A percentile compares a stretch with the other conserved stretches of the same genome.
These are phyloP conservation scores for Mollisiaceae sp. DNA, from an alignment of 2,329 filamentous ascomycete species.

Conservation along the genomic window DNA sequence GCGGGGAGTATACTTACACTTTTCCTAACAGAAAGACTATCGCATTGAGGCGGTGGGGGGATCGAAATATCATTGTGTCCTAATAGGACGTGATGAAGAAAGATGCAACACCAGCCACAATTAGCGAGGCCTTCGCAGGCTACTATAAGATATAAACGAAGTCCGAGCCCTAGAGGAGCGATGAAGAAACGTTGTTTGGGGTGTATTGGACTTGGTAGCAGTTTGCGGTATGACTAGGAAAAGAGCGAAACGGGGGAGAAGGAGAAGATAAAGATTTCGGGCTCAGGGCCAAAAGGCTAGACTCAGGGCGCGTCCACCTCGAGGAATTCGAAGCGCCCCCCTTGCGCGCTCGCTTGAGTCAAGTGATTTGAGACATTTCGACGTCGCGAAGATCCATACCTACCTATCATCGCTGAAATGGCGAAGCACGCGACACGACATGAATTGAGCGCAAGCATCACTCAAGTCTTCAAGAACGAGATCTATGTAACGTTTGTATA, in stretches of 20 bases:
- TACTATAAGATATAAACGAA: not conserved
- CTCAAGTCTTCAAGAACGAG: no score
- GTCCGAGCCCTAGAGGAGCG: not conserved
- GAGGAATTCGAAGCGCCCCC: not conserved
- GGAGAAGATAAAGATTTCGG: not conserved
- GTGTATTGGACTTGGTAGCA: not conserved
- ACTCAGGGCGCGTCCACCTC: conserved; percentile 3
- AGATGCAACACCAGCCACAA: conserved; percentile 6
- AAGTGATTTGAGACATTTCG: conserved; percentile 6
- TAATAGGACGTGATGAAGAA: not conserved
- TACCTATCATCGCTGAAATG: not conserved
- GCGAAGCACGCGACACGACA: not conserved
- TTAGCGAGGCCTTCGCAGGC: conserved; percentile 8
- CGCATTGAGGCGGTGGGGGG: not conserved
- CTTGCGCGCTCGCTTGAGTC: conserved; percentile 1
- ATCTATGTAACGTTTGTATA: no score
- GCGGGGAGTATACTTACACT: not conserved
- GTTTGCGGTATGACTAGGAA: conserved; percentile 6
- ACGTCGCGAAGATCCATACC: conserved; percentile 6
- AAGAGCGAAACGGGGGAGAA: not conserved
- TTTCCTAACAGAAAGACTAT: conserved; percentile 3
- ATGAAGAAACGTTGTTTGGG: not conserved
- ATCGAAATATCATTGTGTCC: conserved; percentile 5
- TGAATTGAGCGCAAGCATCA: not conserved
- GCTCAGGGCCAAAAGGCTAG: not conserved